phyloP scores from a whole-genome alignment of 2,329 filamentous ascomycete genomes.

The Sporothrix sp. region DNA sequence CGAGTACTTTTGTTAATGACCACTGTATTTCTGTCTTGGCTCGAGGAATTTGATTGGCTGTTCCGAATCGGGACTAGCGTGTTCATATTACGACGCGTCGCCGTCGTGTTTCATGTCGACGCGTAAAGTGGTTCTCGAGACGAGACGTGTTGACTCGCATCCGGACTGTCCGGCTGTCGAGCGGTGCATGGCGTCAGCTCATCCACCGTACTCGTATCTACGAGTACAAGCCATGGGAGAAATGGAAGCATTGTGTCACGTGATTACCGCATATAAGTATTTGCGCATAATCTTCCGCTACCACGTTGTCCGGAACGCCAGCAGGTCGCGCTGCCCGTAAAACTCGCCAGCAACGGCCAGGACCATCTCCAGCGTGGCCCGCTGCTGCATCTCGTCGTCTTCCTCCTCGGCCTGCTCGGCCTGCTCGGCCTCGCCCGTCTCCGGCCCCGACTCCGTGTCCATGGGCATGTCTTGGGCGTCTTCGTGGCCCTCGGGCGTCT shows the following conservation, averaged over 20 bases:
- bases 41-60: neutral
- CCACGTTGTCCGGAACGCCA: slow-evolving; percentile 60
- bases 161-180: too few relatives aligned
- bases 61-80: neutral
- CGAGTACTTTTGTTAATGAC: too few relatives aligned
- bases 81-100: slow-evolving; percentile 1
- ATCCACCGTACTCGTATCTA: too few relatives aligned
- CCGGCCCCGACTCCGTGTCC: slow-evolving; percentile 15
- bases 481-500: neutral
- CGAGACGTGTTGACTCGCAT: too few relatives aligned
- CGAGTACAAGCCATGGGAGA: too few relatives aligned
- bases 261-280: neutral
- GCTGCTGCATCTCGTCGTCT: slow-evolving; percentile 40
- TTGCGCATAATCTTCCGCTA: neutral
- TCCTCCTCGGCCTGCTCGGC: slow-evolving; percentile 24
- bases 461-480: slow-evolving; percentile 13
- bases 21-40: neutral
- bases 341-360: slow-evolving; percentile 78
- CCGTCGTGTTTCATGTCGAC: slow-evolving; percentile 7
- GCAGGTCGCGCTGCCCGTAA: slow-evolving; percentile 79
- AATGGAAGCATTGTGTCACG: neutral
- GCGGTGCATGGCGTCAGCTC: too few relatives aligned
- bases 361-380: slow-evolving; percentile 84
- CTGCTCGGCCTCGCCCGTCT: neutral
- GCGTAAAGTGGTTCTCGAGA: slow-evolving; percentile 9